phyloP scores from a whole-genome alignment of 345 rosid species.

The Arabidopsis arenosa region DNA sequence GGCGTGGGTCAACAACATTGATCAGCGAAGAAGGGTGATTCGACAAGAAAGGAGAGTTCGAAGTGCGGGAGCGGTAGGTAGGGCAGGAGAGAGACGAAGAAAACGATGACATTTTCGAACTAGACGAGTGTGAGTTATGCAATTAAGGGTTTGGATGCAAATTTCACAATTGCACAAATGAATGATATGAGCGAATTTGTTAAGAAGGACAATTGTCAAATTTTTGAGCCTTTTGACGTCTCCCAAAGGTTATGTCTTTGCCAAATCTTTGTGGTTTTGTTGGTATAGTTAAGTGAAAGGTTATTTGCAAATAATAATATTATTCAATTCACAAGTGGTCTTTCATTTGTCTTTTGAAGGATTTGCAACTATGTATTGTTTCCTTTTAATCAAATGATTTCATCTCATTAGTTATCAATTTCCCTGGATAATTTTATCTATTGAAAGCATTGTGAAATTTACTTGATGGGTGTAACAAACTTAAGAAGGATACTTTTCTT shows the following conservation, averaged over 20 bases:
- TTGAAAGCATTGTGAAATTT: no score
- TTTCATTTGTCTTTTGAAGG: neutral
- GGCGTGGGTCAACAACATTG: conserved; percentile 41
- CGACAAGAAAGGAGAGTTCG: conserved; percentile 26
- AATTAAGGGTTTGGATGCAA: conserved; percentile 8
- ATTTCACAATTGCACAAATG: neutral
- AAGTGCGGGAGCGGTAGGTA: conserved; percentile 30
- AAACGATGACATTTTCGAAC: conserved; percentile 37
- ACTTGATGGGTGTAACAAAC: no score
- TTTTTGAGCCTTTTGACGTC: conserved; percentile 23
- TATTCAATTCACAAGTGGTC: conserved; percentile 1
- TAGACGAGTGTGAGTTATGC: neutral
- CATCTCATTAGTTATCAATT: neutral
- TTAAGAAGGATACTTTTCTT: no score
- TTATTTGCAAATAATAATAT: conserved; percentile 1
- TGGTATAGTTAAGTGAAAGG: conserved; percentile 35
- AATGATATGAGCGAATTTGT: neutral
- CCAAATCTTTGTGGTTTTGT: conserved; percentile 17
- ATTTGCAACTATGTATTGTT: neutral
- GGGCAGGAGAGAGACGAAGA: conserved; percentile 32
- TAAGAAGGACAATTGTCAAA: conserved; percentile 15
- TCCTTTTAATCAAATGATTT: neutral
- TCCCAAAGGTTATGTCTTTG: conserved; percentile 30
- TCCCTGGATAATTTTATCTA: no score
- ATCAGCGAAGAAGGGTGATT: conserved; percentile 31